Conservation (phyloP, 2,329 filamentous ascomycete species). For the Aureobasidium leucospermi region DNA sequence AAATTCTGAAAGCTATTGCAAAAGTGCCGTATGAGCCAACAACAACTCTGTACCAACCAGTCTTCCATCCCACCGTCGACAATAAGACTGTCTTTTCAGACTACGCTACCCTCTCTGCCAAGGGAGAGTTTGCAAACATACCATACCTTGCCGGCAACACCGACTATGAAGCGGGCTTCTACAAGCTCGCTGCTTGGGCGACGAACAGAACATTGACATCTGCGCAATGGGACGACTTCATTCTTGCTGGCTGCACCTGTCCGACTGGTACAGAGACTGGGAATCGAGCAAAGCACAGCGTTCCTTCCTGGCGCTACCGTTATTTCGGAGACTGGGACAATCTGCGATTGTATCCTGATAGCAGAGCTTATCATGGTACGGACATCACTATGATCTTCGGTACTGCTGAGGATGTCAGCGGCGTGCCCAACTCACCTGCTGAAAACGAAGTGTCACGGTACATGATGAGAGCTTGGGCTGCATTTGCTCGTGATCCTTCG, state of each 20-base stretch:
- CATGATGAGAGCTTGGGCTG: slow-evolving; percentile 25
- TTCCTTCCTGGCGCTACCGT: slow-evolving; percentile 40
- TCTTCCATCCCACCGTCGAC: slow-evolving; percentile 23
- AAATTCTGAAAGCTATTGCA: slow-evolving; percentile 17
- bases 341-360: slow-evolving; percentile 38
- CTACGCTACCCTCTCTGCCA: slow-evolving; percentile 19
- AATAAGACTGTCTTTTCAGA: slow-evolving; percentile 23
- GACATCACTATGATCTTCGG: slow-evolving; percentile 29
- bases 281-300: slow-evolving; percentile 28
- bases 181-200: slow-evolving; percentile 35
- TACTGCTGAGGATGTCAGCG: slow-evolving; percentile 23
- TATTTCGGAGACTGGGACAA: slow-evolving; percentile 47
- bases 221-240: slow-evolving; percentile 23
- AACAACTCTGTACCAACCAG: slow-evolving; percentile 23
- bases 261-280: slow-evolving; percentile 35
- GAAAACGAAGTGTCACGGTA: slow-evolving; percentile 20
- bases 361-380: slow-evolving; percentile 42
- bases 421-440: slow-evolving; percentile 17
- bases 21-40: slow-evolving; percentile 18
- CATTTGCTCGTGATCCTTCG: slow-evolving; percentile 28
- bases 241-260: slow-evolving; percentile 27
- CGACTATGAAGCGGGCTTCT: slow-evolving; percentile 43
- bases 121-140: slow-evolving; percentile 30
- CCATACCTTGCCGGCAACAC: slow-evolving; percentile 40
- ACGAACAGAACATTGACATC: slow-evolving; percentile 34